A percentile compares a stretch with the other conserved stretches of the same genome.
Conservation (phyloP, 805 yeast species). For the Kazachstania taianensis region DNA sequence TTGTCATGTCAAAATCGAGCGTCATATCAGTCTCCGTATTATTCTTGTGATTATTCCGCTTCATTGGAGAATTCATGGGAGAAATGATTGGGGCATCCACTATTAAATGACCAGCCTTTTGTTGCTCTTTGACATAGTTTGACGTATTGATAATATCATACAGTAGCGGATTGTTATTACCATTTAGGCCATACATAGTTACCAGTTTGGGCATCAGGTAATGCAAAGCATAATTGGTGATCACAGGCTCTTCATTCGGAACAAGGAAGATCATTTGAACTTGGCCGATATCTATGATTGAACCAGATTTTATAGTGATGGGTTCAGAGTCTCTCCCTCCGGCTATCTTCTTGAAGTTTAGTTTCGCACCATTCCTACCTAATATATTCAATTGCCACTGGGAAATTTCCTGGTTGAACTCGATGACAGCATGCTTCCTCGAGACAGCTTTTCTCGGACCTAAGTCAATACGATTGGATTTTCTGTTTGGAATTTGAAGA, state of each 20-base stretch:
- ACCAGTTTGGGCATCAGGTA: constrained; percentile 27
- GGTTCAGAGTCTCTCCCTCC: constrained; percentile 37
- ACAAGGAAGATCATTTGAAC: constrained; percentile 97
- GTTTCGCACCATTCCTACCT: constrained; percentile 90
- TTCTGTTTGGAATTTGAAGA: neutral
- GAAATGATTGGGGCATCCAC: neutral
- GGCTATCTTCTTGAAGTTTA: constrained; percentile 49
- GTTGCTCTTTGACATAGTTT: constrained; percentile 5
- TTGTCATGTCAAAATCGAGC: neutral
- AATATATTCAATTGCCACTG: constrained; percentile 74
- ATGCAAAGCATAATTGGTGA: constrained; percentile 35
- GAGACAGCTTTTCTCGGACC: constrained; percentile 96
- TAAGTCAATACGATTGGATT: constrained; percentile 49
- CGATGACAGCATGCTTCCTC: constrained; percentile 80
- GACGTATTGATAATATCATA: constrained; percentile 8
- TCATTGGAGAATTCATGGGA: neutral
- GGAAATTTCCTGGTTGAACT: constrained; percentile 60
- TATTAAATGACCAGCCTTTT: neutral
- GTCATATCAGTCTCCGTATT: neutral
- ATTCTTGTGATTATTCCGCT: neutral
- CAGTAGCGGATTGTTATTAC: constrained; percentile 13
- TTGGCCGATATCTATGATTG: constrained; percentile 87
- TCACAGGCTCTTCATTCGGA: constrained; percentile 72
- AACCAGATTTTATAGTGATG: constrained; percentile 65
- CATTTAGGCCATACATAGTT: constrained; percentile 16